Conservation (phyloP, 768 basidiomycete species). For the Boletus reticulatus region DNA sequence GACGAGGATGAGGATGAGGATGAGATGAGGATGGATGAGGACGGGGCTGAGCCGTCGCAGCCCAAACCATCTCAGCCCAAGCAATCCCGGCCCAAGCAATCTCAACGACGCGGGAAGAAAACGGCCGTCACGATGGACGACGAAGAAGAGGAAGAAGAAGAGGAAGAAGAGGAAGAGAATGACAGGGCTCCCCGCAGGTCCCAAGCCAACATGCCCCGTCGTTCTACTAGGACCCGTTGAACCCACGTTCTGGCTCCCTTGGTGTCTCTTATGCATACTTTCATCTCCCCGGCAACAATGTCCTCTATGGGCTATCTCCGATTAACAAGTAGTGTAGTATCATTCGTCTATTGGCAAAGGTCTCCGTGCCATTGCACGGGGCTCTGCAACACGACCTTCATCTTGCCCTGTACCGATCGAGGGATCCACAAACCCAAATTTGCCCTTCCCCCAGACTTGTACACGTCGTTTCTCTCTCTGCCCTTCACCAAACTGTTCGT, state of each 20-base stretch:
- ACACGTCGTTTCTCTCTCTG: slow-evolving; percentile 59
- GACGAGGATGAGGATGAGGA: slow-evolving; percentile 46
- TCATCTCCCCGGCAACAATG: neutral
- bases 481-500: slow-evolving; percentile 93
- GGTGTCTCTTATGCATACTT: neutral
- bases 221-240: slow-evolving; percentile 19
- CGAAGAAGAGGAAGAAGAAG: slow-evolving; percentile 42
- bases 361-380: slow-evolving; percentile 13
- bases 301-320: slow-evolving; percentile 8
- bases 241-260: neutral
- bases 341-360: slow-evolving; percentile 25
- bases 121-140: slow-evolving; percentile 40
- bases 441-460: slow-evolving; percentile 83
- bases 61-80: slow-evolving; percentile 28
- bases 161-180: slow-evolving; percentile 25
- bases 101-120: slow-evolving; percentile 28
- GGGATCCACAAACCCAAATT: slow-evolving; percentile 78
- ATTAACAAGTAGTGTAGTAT: slow-evolving; percentile 21
- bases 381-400: slow-evolving; percentile 43
- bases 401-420: slow-evolving; percentile 30
- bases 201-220: slow-evolving; percentile 19
- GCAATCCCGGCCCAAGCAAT: slow-evolving; percentile 29
- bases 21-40: slow-evolving; percentile 33
- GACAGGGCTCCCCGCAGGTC: slow-evolving; percentile 20
- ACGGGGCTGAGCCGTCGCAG: slow-evolving; percentile 33